Base-by-base conservation (phyloP, 768 basidiomycete species). In the Boletellus ananas region DNA sequence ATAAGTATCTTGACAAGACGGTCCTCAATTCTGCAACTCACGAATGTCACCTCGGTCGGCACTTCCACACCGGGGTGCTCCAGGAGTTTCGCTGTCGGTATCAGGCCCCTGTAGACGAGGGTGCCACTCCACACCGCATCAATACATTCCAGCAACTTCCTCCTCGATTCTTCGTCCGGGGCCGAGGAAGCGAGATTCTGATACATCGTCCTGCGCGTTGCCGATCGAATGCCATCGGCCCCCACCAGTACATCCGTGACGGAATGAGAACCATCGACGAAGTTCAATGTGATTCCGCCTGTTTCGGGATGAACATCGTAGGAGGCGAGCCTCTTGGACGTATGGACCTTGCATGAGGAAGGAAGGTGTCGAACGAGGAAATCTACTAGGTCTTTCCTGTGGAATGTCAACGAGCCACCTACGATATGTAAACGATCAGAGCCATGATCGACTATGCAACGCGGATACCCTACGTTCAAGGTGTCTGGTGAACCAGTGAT, bases 191-290 rank as follows among this genome's bases (percentile, higher is more conserved):
- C 62, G 4, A 62, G 40, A 1, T 45, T 44, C 38, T 49, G 33
- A 25, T 66, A 62, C 57, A 73, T 62, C 13, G 52, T 54, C 25
- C 42, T 56, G 34, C 72, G 64, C 8, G 64, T 60, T 21, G 57
- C 61, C 1, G 75, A 77, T 18, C 61, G 70, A 48, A 77, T 62
- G 2, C 76, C 77, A 50, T 78, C 77, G 5, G 71, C 65, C 1
- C 72, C 75, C 8, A 77, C 54, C 31, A 79, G 60, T 9, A 78
- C 47, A 45, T 78, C 74, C 29, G 72, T 73, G 0, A 53, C 53
- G 4, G 64, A 63, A 2, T 52, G 60, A 14, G 64, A 62, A 5
- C 70, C 74, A n/a, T 77, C 70, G 0, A 61, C 48, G 46, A 78
- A 78, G 13, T 59, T 50, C 7, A 78, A 48, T 1, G 40, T 49